Conservation (phyloP, 2,329 filamentous ascomycete species). For the Arthrobotrys conoides region DNA sequence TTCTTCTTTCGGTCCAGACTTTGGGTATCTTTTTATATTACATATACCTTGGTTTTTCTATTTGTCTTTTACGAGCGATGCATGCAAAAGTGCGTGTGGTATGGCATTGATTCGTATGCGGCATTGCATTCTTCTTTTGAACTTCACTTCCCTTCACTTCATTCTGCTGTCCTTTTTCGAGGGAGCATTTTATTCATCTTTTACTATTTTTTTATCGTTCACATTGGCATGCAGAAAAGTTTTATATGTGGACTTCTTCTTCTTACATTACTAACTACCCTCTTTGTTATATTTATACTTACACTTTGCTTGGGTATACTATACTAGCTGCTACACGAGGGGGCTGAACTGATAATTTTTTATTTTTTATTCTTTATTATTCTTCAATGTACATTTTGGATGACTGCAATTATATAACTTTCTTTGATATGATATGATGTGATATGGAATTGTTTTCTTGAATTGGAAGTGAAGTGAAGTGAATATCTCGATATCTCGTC, state of each 20-base stretch:
- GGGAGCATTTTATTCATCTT: not conserved
- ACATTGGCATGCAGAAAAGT: conserved; percentile 24
- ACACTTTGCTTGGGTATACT: too few species aligned
- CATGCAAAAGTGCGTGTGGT: not conserved
- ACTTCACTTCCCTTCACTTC: not conserved
- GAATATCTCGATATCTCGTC: too few species aligned
- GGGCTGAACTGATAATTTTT: conserved; percentile 24
- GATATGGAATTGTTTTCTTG: not conserved
- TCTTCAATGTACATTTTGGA: conserved; percentile 19
- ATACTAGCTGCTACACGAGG: not conserved
- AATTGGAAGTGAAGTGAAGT: not conserved
- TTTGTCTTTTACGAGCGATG: not conserved
- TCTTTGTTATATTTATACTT: too few species aligned
- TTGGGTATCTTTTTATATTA: not conserved
- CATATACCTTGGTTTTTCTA: not conserved
- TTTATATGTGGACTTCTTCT: not conserved
- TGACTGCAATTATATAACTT: not conserved
- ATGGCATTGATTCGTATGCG: not conserved
- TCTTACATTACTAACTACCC: not conserved
- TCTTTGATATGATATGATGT: not conserved
- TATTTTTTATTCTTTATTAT: conserved; percentile 11
- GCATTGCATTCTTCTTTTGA: conserved; percentile 10
- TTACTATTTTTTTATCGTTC: not conserved
- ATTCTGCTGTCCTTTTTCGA: not conserved
- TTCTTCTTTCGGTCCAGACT: not conserved